Base-by-base conservation (phyloP, 2,329 filamentous ascomycete species). In the Emergomyces africanus region DNA sequence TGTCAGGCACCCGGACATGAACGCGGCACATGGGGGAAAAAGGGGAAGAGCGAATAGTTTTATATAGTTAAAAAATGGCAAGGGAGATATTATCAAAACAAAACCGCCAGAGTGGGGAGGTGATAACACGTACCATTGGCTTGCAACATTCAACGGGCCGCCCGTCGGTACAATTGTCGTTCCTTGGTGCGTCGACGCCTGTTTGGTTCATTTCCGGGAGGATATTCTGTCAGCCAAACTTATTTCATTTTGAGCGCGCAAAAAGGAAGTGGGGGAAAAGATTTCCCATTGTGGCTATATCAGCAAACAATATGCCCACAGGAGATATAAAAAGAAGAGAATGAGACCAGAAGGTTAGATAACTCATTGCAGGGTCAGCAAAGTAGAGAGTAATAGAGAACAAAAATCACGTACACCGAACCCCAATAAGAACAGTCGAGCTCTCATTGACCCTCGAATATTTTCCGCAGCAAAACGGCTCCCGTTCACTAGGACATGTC, bases 401-500 rank as follows among this genome's bases (percentile, higher is more conserved):
- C 20, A 46, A 48, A 15, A 48, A 33, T 30, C 14, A 49, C 25
- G 25, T 59, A 55, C 49, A 59, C 28, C 20, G 28, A 18, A 37
- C 25, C 41, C 51, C 49, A 35, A 44, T 23, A 35, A 48, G 10
- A n/a, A 23, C 46, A 37, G 35, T 35, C 15, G 25, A n/a, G 1
- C 39, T 35, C 25, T 35, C 51, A 25, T 49, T n/a, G 10, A 42
- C 15, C 5, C n/a, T 42, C 50, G 37, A 20, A 48, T 61, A 60
- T 15, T 30, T 58, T 1, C 28, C 54, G 39, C 62, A 63, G 42
- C 61, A 63, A 37, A 58, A 57, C 10, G 62, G 59, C 50, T 62
- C 60, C 20, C 62, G 59, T 14, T 59, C 62, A 44, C 62, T 63
- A 12, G 62, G 62, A 53, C 62, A 63, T 3, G 62, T 63, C 62